These are phyloP conservation scores for Solanum bulbocastanum DNA, from an alignment of 257 asterid species.

Conservation along the genomic window DNA sequence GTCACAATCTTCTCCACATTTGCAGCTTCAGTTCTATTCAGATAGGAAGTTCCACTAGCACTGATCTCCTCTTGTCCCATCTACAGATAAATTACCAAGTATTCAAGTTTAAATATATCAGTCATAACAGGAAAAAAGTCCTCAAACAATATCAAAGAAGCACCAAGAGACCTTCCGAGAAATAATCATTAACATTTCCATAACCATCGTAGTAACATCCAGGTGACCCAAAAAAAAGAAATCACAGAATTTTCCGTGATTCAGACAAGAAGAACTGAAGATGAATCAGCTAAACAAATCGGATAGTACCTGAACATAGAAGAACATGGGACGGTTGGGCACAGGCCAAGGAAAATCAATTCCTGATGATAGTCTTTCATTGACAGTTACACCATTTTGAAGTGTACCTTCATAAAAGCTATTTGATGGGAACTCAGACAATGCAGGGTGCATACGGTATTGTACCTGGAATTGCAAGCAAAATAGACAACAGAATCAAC, in stretches of 20 bases:
- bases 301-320: constrained; percentile 79
- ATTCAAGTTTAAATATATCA: not conserved
- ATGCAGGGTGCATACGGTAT: constrained; percentile 98
- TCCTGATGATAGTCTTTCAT: constrained; percentile 90
- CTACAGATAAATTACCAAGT: constrained; percentile 24
- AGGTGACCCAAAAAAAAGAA: not conserved
- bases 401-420: constrained; percentile 99
- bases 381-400: constrained; percentile 94
- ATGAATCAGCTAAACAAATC: not conserved
- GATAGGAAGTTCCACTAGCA: constrained; percentile 95
- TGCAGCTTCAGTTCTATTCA: constrained; percentile 97
- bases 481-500: not conserved
- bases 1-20: constrained; percentile 97
- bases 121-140: not conserved
- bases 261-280: not conserved
- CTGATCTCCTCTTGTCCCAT: constrained; percentile 99
- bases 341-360: constrained; percentile 99
- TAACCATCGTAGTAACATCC: not conserved
- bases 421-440: constrained; percentile 95
- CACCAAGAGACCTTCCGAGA: not conserved
- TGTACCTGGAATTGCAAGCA: constrained; percentile 56
- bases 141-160: not conserved
- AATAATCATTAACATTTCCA: not conserved
- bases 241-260: not conserved
- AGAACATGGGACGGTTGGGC: constrained; percentile 98